Percentiles rank a stretch among this genome's conserved stretches.
These are phyloP conservation scores for Zygoascus flipseniorum DNA, from an alignment of 805 yeast genomes.

Conservation along the genomic window DNA sequence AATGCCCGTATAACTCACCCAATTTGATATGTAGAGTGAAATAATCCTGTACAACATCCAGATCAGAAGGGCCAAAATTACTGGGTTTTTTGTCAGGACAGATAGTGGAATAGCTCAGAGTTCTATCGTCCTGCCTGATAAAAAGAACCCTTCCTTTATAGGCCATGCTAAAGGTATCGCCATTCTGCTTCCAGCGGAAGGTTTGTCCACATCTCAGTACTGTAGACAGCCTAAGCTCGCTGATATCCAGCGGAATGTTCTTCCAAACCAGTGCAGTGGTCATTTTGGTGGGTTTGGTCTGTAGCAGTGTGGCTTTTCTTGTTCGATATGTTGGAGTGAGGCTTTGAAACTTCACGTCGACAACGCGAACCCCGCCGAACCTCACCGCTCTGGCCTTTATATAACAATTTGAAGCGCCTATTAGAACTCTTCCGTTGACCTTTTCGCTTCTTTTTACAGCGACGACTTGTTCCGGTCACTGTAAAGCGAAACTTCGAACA, in stretches of 20 bases:
- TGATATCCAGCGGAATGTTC: conserved; percentile 13
- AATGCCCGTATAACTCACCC: conserved; percentile 43
- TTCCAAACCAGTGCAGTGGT: conserved; percentile 16
- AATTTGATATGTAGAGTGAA: conserved; percentile 58
- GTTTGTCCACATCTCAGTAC: conserved; percentile 83
- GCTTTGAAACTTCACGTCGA: not conserved
- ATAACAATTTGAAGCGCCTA: too few relatives aligned
- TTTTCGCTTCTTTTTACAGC: not conserved
- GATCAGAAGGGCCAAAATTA: conserved; percentile 26
- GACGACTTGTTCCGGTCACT: not conserved
- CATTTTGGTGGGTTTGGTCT: not conserved
- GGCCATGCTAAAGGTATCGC: conserved; percentile 45
- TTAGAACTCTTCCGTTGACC: too few relatives aligned
- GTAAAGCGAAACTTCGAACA: not conserved
- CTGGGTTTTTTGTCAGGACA: conserved; percentile 13
- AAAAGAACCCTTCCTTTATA: conserved; percentile 52
- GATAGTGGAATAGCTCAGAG: conserved; percentile 25
- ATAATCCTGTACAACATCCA: conserved; percentile 49
- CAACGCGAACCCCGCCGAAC: not conserved
- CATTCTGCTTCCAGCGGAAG: conserved; percentile 65
- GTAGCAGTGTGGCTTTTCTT: not conserved
- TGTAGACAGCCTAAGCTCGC: conserved; percentile 50
- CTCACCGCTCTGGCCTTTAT: not conserved
- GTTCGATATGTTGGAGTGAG: not conserved
- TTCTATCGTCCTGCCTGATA: conserved; percentile 46